Evolutionary conservation across 2,329 filamentous ascomycete species (phyloP).

Genomic region (Cladosporium colombiae): DNA sequence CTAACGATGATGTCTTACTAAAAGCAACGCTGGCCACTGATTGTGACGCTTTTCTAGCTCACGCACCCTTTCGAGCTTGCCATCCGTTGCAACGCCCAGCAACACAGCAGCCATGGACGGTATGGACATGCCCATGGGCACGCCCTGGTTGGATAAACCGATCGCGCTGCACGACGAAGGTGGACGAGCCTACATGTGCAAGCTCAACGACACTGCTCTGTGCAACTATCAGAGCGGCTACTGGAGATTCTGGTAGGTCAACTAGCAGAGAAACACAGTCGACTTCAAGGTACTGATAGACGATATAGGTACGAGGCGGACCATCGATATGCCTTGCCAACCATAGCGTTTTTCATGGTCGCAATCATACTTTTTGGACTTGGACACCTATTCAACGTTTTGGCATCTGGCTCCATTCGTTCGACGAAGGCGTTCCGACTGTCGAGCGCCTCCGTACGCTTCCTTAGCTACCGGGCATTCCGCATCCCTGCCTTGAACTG

Average conservation of each 20-base stretch:
- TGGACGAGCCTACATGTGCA: constrained; percentile 34
- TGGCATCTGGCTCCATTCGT: constrained; percentile 8
- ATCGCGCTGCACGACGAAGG: constrained; percentile 43
- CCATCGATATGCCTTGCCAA: constrained; percentile 54
- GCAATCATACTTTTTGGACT: constrained; percentile 49
- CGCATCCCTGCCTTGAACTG: constrained; percentile 39
- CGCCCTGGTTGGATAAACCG: constrained; percentile 44
- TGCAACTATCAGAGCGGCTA: constrained; percentile 49
- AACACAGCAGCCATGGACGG: constrained; percentile 1
- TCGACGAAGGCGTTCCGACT: constrained; percentile 38
- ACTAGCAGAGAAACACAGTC: constrained; percentile 3
- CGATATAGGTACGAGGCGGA: constrained; percentile 55
- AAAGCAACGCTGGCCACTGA: neutral
- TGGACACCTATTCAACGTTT: neutral
- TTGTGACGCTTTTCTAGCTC: neutral
- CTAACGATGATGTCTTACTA: neutral
- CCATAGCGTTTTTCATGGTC: constrained; percentile 55
- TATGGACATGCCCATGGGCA: constrained; percentile 22
- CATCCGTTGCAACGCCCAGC: neutral
- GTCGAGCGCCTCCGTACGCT: constrained; percentile 41
- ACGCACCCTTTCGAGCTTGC: neutral
- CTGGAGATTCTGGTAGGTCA: constrained; percentile 52
- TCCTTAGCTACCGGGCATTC: constrained; percentile 46
- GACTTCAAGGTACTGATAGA: neutral
- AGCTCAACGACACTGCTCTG: constrained; percentile 41